Percentiles rank a stretch among this genome's conserved stretches.
Evolutionary conservation across 495 filamentous ascomycete species (phyloP).

Genomic region (Xylaria palmicola): DNA sequence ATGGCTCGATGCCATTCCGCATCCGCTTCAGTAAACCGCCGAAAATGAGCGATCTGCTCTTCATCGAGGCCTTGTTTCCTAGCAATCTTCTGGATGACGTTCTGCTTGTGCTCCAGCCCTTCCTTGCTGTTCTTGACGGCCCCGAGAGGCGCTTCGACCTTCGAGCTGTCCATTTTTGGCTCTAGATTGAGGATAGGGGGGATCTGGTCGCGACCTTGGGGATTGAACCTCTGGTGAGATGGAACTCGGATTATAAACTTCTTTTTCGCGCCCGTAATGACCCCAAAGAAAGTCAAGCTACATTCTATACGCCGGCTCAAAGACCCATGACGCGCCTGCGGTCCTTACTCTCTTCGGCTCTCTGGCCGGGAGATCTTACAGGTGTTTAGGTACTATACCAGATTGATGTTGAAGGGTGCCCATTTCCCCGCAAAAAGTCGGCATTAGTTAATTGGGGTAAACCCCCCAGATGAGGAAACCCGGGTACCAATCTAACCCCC

Average conservation of each 20-base stretch:
- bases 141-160: slow-evolving; percentile 10
- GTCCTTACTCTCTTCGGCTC: background rate
- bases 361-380: background rate
- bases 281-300: background rate
- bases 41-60: slow-evolving; percentile 21
- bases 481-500: background rate
- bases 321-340: background rate
- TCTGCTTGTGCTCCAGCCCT: slow-evolving; percentile 19
- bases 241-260: background rate
- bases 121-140: slow-evolving; percentile 10
- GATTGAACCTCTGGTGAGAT: background rate
- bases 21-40: slow-evolving; percentile 26
- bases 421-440: background rate
- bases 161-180: slow-evolving; percentile 11
- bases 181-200: background rate
- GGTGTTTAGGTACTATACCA: background rate
- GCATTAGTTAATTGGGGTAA: background rate
- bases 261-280: background rate
- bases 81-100: slow-evolving; percentile 9
- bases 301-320: background rate
- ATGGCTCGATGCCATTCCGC: slow-evolving; percentile 24
- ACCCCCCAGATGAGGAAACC: background rate
- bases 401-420: background rate
- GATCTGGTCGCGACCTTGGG: background rate
- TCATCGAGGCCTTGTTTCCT: slow-evolving; percentile 19